phyloP scores from a whole-genome alignment of 225 moss, liverwort and hornwort species.

The Anthoceros angustus region DNA sequence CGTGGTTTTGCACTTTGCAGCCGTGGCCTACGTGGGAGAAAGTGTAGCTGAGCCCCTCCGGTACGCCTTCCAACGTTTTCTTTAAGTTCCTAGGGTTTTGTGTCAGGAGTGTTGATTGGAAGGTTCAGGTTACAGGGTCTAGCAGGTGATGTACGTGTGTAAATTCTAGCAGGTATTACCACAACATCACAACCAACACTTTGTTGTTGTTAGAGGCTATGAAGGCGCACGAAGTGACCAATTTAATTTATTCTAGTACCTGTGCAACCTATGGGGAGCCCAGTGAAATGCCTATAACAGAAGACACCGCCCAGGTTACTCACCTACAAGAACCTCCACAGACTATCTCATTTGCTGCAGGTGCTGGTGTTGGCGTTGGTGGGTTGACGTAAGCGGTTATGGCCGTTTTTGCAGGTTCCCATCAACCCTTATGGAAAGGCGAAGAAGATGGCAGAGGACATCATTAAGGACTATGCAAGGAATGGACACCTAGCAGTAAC shows the following conservation, averaged over 20 bases:
- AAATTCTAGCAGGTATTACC: conserved; percentile 55
- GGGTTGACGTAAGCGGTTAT: no score
- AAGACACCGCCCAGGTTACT: conserved; percentile 8
- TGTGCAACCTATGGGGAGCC: conserved; percentile 97
- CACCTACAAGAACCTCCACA: background rate
- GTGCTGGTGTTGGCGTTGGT: no score
- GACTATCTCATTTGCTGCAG: no score
- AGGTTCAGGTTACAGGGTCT: background rate
- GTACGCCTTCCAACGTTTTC: conserved; percentile 16
- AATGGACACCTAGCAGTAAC: conserved; percentile 52
- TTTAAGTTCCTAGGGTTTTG: background rate
- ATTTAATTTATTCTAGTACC: conserved; percentile 81
- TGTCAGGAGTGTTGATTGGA: background rate
- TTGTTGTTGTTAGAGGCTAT: conserved; percentile 76
- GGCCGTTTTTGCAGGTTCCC: conserved; percentile 2
- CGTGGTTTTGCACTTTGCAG: conserved; percentile 91
- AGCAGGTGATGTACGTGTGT: background rate
- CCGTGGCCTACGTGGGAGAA: conserved; percentile 91
- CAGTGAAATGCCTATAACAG: conserved; percentile 63
- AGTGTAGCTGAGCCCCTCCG: conserved; percentile 77
- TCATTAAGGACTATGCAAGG: conserved; percentile 18
- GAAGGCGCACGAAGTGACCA: conserved; percentile 64
- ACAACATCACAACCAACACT: conserved; percentile 84
- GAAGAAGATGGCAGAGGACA: conserved; percentile 7
- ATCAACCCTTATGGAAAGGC: conserved; percentile 9